Percentiles rank a stretch among this genome's conserved stretches.
Conservation (phyloP, 495 filamentous ascomycete genomes). For the Aspergillus coremiiformis region DNA sequence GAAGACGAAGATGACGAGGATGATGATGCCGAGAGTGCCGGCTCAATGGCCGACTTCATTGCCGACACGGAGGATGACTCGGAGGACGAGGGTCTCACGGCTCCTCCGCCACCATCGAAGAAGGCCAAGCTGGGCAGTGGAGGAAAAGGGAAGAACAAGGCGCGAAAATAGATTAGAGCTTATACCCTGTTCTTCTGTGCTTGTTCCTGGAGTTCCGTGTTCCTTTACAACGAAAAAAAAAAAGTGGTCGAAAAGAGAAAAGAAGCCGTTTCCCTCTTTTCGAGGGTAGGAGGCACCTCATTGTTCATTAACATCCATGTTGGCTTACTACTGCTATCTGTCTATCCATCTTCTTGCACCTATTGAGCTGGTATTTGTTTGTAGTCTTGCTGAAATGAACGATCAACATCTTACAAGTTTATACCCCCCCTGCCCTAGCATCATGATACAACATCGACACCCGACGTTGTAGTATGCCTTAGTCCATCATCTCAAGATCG, state of each 20-base stretch:
- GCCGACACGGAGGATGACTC: slow-evolving; percentile 41
- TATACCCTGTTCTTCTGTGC: slow-evolving; percentile 11
- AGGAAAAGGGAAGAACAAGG: slow-evolving; percentile 29
- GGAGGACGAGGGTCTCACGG: slow-evolving; percentile 23
- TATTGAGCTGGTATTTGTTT: not conserved
- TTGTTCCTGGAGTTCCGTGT: not conserved
- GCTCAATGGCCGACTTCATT: slow-evolving; percentile 41
- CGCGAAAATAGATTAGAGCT: slow-evolving; percentile 23
- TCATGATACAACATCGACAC: too few species aligned
- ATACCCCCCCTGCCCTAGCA: too few species aligned
- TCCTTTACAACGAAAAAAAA: not conserved
- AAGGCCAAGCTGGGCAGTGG: slow-evolving; percentile 26
- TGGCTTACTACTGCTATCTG: not conserved
- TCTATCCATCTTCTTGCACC: not conserved
- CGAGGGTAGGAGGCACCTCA: not conserved
- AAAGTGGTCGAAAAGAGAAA: not conserved
- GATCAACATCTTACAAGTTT: too few species aligned
- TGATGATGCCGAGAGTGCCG: slow-evolving; percentile 36
- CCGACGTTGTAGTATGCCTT: too few species aligned
- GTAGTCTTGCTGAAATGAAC: not conserved
- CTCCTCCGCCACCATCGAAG: slow-evolving; percentile 29
- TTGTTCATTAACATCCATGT: not conserved
- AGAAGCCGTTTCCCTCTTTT: not conserved
- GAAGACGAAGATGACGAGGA: slow-evolving; percentile 39
- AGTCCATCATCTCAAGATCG: too few species aligned